Evolutionary conservation across 2,329 filamentous ascomycete genomes (phyloP).

Genomic region (Trichoderma atrobrunneum): DNA sequence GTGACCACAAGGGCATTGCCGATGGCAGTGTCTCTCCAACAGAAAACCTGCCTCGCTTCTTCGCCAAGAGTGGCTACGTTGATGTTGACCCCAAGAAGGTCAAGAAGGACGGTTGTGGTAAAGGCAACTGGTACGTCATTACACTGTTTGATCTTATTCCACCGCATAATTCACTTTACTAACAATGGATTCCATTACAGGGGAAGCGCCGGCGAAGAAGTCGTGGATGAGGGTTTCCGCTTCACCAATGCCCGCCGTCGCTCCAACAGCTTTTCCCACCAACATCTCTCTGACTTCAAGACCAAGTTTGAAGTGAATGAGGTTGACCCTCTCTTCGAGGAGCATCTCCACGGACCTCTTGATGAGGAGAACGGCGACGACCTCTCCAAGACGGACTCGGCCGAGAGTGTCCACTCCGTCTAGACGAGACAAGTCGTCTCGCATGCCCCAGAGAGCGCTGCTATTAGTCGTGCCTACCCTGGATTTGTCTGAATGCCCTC

Average conservation of each 20-base stretch:
- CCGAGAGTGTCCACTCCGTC: conserved; percentile 59
- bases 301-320: conserved; percentile 96
- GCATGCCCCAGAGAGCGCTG: conserved; percentile 13
- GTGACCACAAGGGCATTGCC: conserved; percentile 77
- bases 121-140: conserved; percentile 80
- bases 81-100: conserved; percentile 86
- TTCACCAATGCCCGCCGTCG: conserved; percentile 84
- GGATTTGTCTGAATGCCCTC: not conserved
- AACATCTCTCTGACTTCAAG: conserved; percentile 75
- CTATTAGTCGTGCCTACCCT: conserved; percentile 25
- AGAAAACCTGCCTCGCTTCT: conserved; percentile 84
- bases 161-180: not conserved
- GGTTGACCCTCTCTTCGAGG: conserved; percentile 87
- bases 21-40: conserved; percentile 68
- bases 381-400: conserved; percentile 55
- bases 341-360: conserved; percentile 69
- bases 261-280: conserved; percentile 77
- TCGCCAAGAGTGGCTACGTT: conserved; percentile 79
- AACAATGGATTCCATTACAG: conserved; percentile 42
- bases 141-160: not conserved
- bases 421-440: conserved; percentile 23
- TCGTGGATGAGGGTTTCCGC: conserved; percentile 79
- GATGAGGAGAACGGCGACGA: conserved; percentile 56
- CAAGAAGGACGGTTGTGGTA: conserved; percentile 94
- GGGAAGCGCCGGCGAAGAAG: conserved; percentile 80